Base-by-base conservation (phyloP, 2,329 filamentous ascomycete species). In the Pyricularia pennisetigena region DNA sequence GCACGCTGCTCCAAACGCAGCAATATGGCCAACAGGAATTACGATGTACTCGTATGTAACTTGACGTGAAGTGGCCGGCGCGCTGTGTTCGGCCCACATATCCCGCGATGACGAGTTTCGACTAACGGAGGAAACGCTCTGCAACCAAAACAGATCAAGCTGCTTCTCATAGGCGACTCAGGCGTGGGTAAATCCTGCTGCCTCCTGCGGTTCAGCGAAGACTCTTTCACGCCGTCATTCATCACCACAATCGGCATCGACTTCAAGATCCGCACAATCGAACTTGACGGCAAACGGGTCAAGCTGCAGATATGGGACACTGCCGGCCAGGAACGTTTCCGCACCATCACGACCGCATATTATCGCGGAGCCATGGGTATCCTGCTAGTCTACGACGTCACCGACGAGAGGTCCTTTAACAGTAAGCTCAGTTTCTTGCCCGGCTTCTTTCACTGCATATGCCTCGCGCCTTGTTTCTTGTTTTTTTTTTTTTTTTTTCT, bases 271-370 rank as follows among this genome's bases (percentile, higher is more conserved):
- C 88, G 95, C 73, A 99, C 95, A 72, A 99, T 99, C 82, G 95
- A 99, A 83, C 86, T 99, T 74, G 95, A 99, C 82, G 94, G 94
- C 78, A 99, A 99, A 88, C 88, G 94, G 71, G 95, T 99, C 76
- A 99, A 99, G 86, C 83, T 99, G 78, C 95, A 99, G 84, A 99
- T 99, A 82, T 99, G 95, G 95, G 95, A 99, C 78, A 99, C 95
- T 29, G 95, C 95, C 68, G 95, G 95, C 68, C 95, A 99, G 81
- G 95, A 99, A 82, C 91, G 95, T 71, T 99, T 99, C 87, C 88
- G 95, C 73, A 99, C 95, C 72, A 99, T 99, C 82, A 99, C 95
- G 67, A 98, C 95, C 65, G 94, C 95, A 73, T 99, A 99, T 83
- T 99, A 99, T 82, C 88, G 95, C 77, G 95, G 95, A 75, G 95